phyloP scores from a whole-genome alignment of 345 rosid genomes.

The Eucalyptus virginea region DNA sequence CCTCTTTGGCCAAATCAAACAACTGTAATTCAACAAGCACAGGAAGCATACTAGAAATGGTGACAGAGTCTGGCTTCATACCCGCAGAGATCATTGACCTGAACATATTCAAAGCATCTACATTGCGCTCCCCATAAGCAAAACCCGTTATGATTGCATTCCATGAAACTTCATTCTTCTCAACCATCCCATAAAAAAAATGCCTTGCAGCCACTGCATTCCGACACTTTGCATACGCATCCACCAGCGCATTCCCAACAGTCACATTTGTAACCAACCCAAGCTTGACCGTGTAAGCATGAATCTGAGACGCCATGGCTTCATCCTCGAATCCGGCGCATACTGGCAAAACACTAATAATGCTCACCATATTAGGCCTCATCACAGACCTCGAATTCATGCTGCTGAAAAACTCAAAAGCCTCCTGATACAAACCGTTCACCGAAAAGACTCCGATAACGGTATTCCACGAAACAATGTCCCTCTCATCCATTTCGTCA shows the following conservation, averaged over 20 bases:
- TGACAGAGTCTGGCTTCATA: conserved; percentile 19
- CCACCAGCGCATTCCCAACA: conserved; percentile 32
- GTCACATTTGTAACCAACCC: conserved; percentile 23
- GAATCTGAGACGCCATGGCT: conserved; percentile 17
- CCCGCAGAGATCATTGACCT: conserved; percentile 20
- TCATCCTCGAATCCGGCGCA: conserved; percentile 20
- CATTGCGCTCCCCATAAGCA: conserved; percentile 5
- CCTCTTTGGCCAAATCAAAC: conserved; percentile 19
- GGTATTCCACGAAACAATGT: conserved; percentile 32
- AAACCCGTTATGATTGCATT: conserved; percentile 17
- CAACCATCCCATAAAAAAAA: conserved; percentile 22
- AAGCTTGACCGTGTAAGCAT: conserved; percentile 16
- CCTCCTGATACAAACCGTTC: conserved; percentile 12
- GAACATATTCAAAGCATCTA: conserved; percentile 21
- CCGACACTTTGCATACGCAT: conserved; percentile 40
- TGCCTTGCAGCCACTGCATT: conserved; percentile 5
- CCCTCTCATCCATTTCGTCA: conserved; percentile 41
- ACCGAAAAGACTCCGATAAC: conserved; percentile 15
- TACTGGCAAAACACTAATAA: conserved; percentile 27
- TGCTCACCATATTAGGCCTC: conserved; percentile 21
- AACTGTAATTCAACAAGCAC: conserved; percentile 21
- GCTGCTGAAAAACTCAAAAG: conserved; percentile 8
- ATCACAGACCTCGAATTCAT: conserved; percentile 14
- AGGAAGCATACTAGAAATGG: conserved; percentile 27
- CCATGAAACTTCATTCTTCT: conserved; percentile 36